phyloP scores from a whole-genome alignment of 768 basidiomycete species.

The Hypsizygus marmoreus region DNA sequence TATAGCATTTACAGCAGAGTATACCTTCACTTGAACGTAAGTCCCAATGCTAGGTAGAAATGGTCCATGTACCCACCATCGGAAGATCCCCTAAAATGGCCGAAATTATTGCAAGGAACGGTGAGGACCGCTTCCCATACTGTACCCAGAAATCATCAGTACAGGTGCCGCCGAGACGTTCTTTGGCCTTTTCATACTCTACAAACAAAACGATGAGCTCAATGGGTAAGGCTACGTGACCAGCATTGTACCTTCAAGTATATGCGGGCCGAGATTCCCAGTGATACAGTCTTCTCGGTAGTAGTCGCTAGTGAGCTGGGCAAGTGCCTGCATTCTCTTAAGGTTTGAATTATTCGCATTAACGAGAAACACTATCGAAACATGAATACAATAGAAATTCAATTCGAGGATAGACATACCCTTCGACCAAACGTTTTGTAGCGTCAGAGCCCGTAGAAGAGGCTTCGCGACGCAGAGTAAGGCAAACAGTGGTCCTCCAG shows the following conservation, averaged over 20 bases:
- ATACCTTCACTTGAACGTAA: constrained; percentile 26
- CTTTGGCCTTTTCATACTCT: constrained; percentile 32
- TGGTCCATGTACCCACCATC: constrained; percentile 25
- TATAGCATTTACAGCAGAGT: constrained; percentile 34
- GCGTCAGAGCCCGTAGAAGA: constrained; percentile 18
- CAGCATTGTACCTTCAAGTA: constrained; percentile 34
- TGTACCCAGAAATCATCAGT: constrained; percentile 23
- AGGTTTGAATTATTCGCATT: constrained; percentile 31
- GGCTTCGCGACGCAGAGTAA: constrained; percentile 36
- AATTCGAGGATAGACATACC: constrained; percentile 16
- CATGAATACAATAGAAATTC: background rate
- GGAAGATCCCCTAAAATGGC: constrained; percentile 29
- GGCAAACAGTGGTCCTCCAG: constrained; percentile 35
- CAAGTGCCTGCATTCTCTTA: constrained; percentile 32
- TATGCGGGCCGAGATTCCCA: constrained; percentile 33
- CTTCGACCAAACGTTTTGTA: constrained; percentile 28
- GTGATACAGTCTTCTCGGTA: constrained; percentile 42
- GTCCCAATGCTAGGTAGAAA: background rate
- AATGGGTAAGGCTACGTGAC: background rate
- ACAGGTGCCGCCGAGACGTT: constrained; percentile 21
- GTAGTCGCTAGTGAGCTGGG: constrained; percentile 22
- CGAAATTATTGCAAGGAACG: constrained; percentile 17
- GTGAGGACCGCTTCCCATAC: constrained; percentile 8
- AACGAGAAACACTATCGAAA: constrained; percentile 25
- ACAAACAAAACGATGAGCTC: background rate